Conservation (phyloP, 2,329 filamentous ascomycete species). For the Coniella vitis region DNA sequence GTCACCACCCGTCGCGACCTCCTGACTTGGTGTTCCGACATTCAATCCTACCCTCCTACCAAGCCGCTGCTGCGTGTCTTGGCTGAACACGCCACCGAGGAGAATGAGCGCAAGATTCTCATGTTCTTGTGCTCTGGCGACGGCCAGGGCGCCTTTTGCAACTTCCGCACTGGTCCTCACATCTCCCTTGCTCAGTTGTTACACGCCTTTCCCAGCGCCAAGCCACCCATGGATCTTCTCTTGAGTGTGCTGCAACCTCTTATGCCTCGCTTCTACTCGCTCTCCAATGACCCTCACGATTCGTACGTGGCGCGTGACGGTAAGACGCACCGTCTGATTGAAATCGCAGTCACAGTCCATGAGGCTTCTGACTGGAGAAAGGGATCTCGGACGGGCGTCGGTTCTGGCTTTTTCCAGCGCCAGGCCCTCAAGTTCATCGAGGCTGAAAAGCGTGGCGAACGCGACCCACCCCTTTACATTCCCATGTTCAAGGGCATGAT, state of each 20-base stretch:
- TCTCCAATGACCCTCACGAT: slow-evolving; percentile 91
- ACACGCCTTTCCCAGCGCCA: slow-evolving; percentile 83
- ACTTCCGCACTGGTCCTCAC: slow-evolving; percentile 83
- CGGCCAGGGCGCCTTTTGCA: slow-evolving; percentile 88
- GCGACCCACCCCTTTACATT: slow-evolving; percentile 59
- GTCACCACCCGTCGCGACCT: slow-evolving; percentile 84
- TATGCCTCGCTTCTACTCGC: slow-evolving; percentile 97
- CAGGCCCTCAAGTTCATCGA: slow-evolving; percentile 67
- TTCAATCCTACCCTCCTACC: slow-evolving; percentile 86
- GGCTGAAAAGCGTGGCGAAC: slow-evolving; percentile 55
- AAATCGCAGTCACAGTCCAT: slow-evolving; percentile 95
- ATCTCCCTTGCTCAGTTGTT: slow-evolving; percentile 81
- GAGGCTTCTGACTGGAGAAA: slow-evolving; percentile 73
- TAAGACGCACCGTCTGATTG: slow-evolving; percentile 72
- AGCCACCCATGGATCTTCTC: slow-evolving; percentile 77
- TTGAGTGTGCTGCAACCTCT: slow-evolving; percentile 76
- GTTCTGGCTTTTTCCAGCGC: slow-evolving; percentile 88
- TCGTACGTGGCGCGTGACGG: slow-evolving; percentile 60
- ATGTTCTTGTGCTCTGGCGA: slow-evolving; percentile 81
- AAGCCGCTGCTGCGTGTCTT: slow-evolving; percentile 80
- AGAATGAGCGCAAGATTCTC: slow-evolving; percentile 83
- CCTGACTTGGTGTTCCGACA: slow-evolving; percentile 91
- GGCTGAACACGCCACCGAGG: slow-evolving; percentile 73
- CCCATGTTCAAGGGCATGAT: slow-evolving; percentile 99
- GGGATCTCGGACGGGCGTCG: slow-evolving; percentile 71